Evolutionary conservation across 2,329 filamentous ascomycete genomes (phyloP), one percentile per base, ranked within the genome.

Genomic region (Torrubiellomyces zombiae): DNA sequence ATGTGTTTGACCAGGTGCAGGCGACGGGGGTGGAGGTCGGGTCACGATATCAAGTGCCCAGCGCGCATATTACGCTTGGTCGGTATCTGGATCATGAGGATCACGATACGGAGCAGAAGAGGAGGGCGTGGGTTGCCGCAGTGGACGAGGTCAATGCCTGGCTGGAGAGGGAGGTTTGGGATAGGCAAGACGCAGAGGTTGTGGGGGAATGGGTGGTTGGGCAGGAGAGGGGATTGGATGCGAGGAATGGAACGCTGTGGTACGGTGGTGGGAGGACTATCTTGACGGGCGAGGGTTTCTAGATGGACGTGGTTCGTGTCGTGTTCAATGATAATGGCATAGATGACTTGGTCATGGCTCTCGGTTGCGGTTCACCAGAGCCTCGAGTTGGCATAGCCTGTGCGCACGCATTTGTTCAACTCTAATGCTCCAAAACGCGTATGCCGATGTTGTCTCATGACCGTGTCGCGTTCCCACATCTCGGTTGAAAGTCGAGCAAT

Each of bases 51-150:
- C 73, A 85, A 14, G 81, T 92, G 3, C 85, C 85, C 2, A 86
- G 78, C 23, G 82, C 81, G 10, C 86, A 95, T 53, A 66, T 94
- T 42, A 94, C 86, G 0, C 66, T 95, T 29, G 85, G 68, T 1
- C 63, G 86, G 4, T 94, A 89, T 45, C 63, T 93, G 21, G 63
- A 60, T 7, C 63, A 70, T 20, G 55, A 60, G 9, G 80, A 85
- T 34, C 67, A 74, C 38, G 58, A 62, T 18, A 62, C 61, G 6
- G 55, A 57, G 1, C 57, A 57, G 29, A 68, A 67, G 45, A 63
- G 83, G 37, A 47, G 56, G 38, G 49, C 40, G n/a, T 75, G 85
- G 59, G 59, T 92, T 9, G 50, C 60, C 9, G 62, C 62, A 25
- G 74, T 94, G 24, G 80, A 89, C 21, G 58, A 67, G 32, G 65